phyloP scores from a whole-genome alignment of 2,329 filamentous ascomycete species.

The Chaetomium globosum region DNA sequence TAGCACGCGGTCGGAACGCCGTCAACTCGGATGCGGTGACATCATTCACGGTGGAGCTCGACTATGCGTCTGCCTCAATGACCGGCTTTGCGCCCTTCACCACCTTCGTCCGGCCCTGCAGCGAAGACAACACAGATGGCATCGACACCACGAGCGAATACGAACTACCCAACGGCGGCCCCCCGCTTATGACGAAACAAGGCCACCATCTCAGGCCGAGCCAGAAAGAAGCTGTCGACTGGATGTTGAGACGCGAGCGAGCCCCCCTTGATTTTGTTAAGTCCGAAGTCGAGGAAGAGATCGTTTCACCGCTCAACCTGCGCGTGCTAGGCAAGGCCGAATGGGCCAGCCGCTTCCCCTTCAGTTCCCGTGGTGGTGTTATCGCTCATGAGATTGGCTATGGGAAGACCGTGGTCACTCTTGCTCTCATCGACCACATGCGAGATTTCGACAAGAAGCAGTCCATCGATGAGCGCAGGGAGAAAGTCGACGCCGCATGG shows the following conservation, averaged over 20 bases:
- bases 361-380: conserved; percentile 44
- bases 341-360: conserved; percentile 34
- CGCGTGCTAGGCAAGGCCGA: conserved; percentile 42
- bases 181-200: conserved; percentile 13
- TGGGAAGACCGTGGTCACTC: conserved; percentile 49
- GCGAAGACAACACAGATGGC: conserved; percentile 4
- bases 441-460: conserved; percentile 30
- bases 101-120: conserved; percentile 18
- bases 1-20: conserved; percentile 12
- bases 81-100: conserved; percentile 12
- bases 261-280: conserved; percentile 40
- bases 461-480: conserved; percentile 31
- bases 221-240: conserved; percentile 40
- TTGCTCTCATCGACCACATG: conserved; percentile 44
- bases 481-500: conserved; percentile 29
- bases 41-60: conserved; percentile 17
- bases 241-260: conserved; percentile 41
- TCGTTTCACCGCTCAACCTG: conserved; percentile 41
- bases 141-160: conserved; percentile 4
- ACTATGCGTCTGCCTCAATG: conserved; percentile 11
- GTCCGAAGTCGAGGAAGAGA: conserved; percentile 46
- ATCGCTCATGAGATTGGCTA: conserved; percentile 51
- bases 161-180: neutral
- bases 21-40: conserved; percentile 10
- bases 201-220: conserved; percentile 14